These are phyloP conservation scores for Chiua sp. DNA, from an alignment of 1,284 basidiomycete species.

Conservation along the genomic window DNA sequence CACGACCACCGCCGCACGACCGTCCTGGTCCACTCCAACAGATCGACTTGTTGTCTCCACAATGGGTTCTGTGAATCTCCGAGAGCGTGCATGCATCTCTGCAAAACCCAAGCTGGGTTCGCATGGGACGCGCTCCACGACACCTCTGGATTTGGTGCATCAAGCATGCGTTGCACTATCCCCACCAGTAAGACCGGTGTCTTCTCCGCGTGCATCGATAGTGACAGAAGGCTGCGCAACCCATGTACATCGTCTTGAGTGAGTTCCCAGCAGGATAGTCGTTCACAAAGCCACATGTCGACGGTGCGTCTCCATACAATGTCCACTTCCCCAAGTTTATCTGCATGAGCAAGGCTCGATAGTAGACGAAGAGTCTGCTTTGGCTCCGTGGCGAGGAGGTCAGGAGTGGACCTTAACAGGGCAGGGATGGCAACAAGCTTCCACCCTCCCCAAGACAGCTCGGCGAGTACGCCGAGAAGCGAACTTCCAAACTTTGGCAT, in stretches of 20 bases:
- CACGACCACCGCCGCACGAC: constrained; percentile 60
- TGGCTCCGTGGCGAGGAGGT: constrained; percentile 49
- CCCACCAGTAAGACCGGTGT: constrained; percentile 52
- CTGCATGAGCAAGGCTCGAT: constrained; percentile 49
- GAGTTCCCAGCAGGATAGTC: constrained; percentile 35
- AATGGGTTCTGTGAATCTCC: constrained; percentile 37
- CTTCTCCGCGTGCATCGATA: constrained; percentile 55
- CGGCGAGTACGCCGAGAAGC: constrained; percentile 62
- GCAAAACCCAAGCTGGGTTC: constrained; percentile 60
- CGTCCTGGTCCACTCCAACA: constrained; percentile 50
- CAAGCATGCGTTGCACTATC: constrained; percentile 53
- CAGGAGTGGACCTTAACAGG: constrained; percentile 38
- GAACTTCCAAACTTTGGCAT: constrained; percentile 51
- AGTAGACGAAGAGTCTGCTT: constrained; percentile 53
- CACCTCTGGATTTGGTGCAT: constrained; percentile 35
- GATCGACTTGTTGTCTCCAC: constrained; percentile 51
- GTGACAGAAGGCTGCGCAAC: constrained; percentile 54
- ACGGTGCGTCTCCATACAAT: constrained; percentile 60
- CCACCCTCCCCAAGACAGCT: constrained; percentile 60
- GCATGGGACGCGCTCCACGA: constrained; percentile 43
- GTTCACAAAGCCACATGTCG: constrained; percentile 48
- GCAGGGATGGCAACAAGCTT: too few relatives aligned
- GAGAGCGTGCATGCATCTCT: constrained; percentile 53
- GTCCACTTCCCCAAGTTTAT: constrained; percentile 59
- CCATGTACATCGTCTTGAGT: constrained; percentile 40